These are phyloP conservation scores for Phytopythium boreale DNA, from an alignment of 352 stramenopile species.

Conservation along the genomic window DNA sequence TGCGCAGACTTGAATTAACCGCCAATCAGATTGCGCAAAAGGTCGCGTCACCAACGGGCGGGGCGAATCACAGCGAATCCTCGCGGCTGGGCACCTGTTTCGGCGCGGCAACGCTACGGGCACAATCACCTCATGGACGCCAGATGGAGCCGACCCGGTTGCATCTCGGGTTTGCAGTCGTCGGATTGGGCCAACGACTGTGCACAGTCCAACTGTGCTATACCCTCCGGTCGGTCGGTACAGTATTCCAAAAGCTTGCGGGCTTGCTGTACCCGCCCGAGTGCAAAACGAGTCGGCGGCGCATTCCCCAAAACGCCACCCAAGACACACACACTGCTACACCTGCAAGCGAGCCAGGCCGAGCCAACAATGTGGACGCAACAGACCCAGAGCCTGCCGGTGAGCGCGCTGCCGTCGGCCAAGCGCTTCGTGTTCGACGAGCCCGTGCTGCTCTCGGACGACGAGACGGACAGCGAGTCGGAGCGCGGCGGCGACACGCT, in stretches of 20 bases:
- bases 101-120: not conserved
- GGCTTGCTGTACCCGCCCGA: too few species aligned
- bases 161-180: constrained; percentile 2
- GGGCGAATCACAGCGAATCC: constrained; percentile 6
- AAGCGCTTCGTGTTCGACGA: constrained; percentile 12
- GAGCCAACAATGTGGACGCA: constrained; percentile 16
- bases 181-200: not conserved
- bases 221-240: not conserved
- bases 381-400: constrained; percentile 40
- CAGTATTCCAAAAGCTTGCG: too few species aligned
- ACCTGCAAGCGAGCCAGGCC: too few species aligned
- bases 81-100: constrained; percentile 1
- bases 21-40: not conserved
- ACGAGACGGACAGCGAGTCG: constrained; percentile 71
- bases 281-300: too few species aligned
- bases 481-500: constrained; percentile 46
- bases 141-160: not conserved
- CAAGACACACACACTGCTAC: too few species aligned
- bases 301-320: constrained; percentile 34
- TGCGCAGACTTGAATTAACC: not conserved
- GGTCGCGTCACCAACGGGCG: not conserved
- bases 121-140: too few species aligned
- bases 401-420: constrained; percentile 8
- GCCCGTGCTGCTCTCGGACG: constrained; percentile 41
- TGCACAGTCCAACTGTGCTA: constrained; percentile 4